phyloP scores from a whole-genome alignment of 1,139 yeast species.

The Entelexis sorbosivorans region DNA sequence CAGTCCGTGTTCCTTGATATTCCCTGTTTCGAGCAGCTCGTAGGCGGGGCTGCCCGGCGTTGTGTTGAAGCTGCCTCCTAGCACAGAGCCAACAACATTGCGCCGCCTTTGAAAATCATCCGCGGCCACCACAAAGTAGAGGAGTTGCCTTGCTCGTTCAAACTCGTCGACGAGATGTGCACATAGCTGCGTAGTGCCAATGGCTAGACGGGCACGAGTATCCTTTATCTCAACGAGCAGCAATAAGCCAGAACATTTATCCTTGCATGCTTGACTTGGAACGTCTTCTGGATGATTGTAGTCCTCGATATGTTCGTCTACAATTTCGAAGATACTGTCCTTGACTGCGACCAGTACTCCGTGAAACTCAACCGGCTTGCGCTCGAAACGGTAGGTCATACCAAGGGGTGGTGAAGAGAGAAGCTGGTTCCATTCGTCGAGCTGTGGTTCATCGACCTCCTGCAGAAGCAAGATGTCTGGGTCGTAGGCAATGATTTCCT shows the following conservation, averaged over 20 bases:
- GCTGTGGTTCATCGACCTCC: conserved; percentile 19
- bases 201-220: not conserved
- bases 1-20: too few species aligned
- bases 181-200: conserved; percentile 22
- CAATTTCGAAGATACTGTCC: too few species aligned
- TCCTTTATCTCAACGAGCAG: not conserved
- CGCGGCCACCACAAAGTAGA: conserved; percentile 2
- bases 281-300: too few species aligned
- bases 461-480: conserved; percentile 22
- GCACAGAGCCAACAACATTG: not conserved
- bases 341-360: conserved; percentile 19
- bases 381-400: not conserved
- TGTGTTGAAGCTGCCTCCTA: conserved; percentile 23
- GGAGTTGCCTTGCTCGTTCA: conserved; percentile 20
- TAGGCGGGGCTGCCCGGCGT: conserved; percentile 19
- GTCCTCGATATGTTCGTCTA: too few species aligned
- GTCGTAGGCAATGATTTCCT: conserved; percentile 16
- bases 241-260: too few species aligned
- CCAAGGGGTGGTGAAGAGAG: not conserved
- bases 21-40: not conserved
- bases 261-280: too few species aligned
- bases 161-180: conserved; percentile 22
- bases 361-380: conserved; percentile 13
- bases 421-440: conserved; percentile 11
- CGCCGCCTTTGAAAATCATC: not conserved